phyloP scores from a whole-genome alignment of 2,329 filamentous ascomycete genomes.

The Cadophora sp. region DNA sequence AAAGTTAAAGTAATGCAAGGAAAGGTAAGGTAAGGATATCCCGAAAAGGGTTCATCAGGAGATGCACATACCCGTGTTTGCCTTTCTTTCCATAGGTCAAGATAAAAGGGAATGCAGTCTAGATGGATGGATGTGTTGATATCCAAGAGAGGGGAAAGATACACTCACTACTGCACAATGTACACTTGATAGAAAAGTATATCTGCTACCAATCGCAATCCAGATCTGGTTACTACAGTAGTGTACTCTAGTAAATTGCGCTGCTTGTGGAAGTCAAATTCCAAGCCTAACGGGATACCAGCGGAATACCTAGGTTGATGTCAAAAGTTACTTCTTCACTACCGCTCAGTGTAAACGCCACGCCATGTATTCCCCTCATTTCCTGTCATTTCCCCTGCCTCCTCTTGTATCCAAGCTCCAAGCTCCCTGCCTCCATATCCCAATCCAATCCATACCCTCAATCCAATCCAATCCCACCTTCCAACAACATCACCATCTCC shows the following conservation, averaged over 20 bases:
- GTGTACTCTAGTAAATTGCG: no score
- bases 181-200: background rate
- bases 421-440: background rate
- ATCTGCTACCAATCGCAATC: background rate
- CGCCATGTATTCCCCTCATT: background rate
- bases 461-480: background rate
- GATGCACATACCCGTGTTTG: no score
- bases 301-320: background rate
- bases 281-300: background rate
- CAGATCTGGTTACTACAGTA: background rate
- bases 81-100: no score
- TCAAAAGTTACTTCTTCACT: background rate
- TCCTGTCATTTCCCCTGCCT: background rate
- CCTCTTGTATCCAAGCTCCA: background rate
- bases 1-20: no score
- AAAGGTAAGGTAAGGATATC: no score
- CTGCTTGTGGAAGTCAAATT: background rate
- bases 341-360: background rate
- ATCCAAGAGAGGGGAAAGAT: no score
- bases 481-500: constrained; percentile 1
- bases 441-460: background rate
- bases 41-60: no score
- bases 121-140: no score
- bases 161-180: no score
- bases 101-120: no score